A percentile compares a stretch with the other conserved stretches of the same genome.
These are phyloP conservation scores for Boletus rubescentipes DNA, from an alignment of 768 basidiomycete species.

Conservation along the genomic window DNA sequence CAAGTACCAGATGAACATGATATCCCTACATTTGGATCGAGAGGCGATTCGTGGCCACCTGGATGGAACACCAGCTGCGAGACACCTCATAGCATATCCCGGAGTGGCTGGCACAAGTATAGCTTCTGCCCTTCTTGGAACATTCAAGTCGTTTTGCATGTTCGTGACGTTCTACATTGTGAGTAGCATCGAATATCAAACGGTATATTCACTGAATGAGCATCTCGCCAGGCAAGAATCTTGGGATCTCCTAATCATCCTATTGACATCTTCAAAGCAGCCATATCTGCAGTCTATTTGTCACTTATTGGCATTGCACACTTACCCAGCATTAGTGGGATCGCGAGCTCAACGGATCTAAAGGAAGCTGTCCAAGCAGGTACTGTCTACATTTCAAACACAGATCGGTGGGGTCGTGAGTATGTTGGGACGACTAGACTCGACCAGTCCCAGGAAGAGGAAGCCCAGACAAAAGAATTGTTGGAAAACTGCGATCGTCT, in stretches of 20 bases:
- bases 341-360: slow-evolving; percentile 3
- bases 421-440: slow-evolving; percentile 51
- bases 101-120: slow-evolving; percentile 71
- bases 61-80: slow-evolving; percentile 11
- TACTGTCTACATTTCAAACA: slow-evolving; percentile 54
- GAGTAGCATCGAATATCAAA: slow-evolving; percentile 28
- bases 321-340: slow-evolving; percentile 37
- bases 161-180: slow-evolving; percentile 62
- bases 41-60: slow-evolving; percentile 33
- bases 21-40: slow-evolving; percentile 55
- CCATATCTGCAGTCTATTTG: slow-evolving; percentile 66
- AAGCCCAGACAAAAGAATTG: slow-evolving; percentile 46
- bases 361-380: slow-evolving; percentile 16
- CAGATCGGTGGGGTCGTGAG: slow-evolving; percentile 55
- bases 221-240: slow-evolving; percentile 53
- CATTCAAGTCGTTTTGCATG: slow-evolving; percentile 49
- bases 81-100: slow-evolving; percentile 68
- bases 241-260: slow-evolving; percentile 68
- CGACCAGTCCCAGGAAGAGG: slow-evolving; percentile 49
- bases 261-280: slow-evolving; percentile 61
- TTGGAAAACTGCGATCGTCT: slow-evolving; percentile 57
- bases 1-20: slow-evolving; percentile 78
- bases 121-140: slow-evolving; percentile 43
- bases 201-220: slow-evolving; percentile 1
- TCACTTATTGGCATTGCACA: slow-evolving; percentile 55